phyloP scores from a whole-genome alignment of 371 early-diverging fungal species.

The Rhizomucor pusillus region DNA sequence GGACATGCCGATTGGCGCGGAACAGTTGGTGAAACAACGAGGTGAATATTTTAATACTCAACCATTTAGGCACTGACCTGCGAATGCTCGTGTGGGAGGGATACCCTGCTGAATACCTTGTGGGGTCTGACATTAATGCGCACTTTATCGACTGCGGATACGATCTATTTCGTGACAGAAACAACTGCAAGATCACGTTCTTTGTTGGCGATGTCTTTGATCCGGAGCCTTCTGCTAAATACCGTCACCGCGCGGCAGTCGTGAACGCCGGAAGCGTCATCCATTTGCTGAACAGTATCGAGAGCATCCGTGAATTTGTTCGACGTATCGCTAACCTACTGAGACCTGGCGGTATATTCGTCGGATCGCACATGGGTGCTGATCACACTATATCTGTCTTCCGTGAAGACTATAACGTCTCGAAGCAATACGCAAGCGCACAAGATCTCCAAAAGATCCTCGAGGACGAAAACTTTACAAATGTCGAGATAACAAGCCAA shows the following conservation, averaged over 20 bases:
- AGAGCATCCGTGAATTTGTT: slow-evolving; percentile 15
- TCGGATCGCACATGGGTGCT: slow-evolving; percentile 35
- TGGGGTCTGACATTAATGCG: slow-evolving; percentile 30
- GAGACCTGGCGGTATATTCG: slow-evolving; percentile 27
- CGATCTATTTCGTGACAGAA: slow-evolving; percentile 27
- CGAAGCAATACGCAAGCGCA: slow-evolving; percentile 25
- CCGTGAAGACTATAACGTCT: slow-evolving; percentile 12
- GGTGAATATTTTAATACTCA: background rate
- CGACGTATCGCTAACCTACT: slow-evolving; percentile 15
- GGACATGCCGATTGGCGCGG: background rate
- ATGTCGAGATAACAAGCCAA: slow-evolving; percentile 22
- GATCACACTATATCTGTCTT: slow-evolving; percentile 13
- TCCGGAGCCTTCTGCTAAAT: slow-evolving; percentile 3
- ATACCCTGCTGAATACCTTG: slow-evolving; percentile 29
- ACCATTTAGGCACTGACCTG: slow-evolving; percentile 35
- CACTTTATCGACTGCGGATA: slow-evolving; percentile 39
- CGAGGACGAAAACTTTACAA: slow-evolving; percentile 13
- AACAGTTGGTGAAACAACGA: slow-evolving; percentile 3
- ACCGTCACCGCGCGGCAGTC: slow-evolving; percentile 13
- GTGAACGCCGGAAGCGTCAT: slow-evolving; percentile 39
- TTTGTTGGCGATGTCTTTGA: slow-evolving; percentile 24
- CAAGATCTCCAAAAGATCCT: slow-evolving; percentile 21
- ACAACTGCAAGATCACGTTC: slow-evolving; percentile 26
- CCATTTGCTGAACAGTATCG: slow-evolving; percentile 26
- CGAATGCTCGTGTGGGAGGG: slow-evolving; percentile 37